phyloP scores from a whole-genome alignment of 164 flowering plant genomes.

The Stephania cephalantha region DNA sequence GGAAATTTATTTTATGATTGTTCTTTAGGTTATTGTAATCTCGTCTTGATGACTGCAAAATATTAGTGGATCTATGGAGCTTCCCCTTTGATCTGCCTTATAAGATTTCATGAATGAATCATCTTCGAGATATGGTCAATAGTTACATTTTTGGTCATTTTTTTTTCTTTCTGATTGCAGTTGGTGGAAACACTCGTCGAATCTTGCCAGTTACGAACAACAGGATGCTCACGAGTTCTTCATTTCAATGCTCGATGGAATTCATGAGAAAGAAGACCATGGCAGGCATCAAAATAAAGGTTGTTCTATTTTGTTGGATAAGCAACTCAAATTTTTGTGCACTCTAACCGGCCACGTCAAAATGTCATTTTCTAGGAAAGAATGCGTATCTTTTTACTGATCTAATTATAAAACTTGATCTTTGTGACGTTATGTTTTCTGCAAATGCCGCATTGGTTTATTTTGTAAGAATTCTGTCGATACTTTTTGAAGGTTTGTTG shows the following conservation, averaged over 20 bases:
- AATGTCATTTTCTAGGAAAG: not conserved
- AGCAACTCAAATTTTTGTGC: too few species aligned
- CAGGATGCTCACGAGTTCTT: conserved; percentile 77
- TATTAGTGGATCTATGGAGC: not conserved
- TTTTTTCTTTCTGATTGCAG: conserved; percentile 28
- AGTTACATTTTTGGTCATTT: conserved; percentile 1
- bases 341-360: not conserved
- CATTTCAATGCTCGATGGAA: conserved; percentile 55
- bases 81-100: not conserved
- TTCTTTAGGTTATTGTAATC: not conserved
- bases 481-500: not conserved
- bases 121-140: not conserved
- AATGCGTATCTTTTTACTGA: not conserved
- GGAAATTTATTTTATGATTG: conserved; percentile 1
- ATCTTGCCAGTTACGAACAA: conserved; percentile 60
- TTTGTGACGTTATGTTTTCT: not conserved
- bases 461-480: not conserved
- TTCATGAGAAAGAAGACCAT: conserved; percentile 53
- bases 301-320: conserved; percentile 5
- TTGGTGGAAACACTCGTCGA: conserved; percentile 69
- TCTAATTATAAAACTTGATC: not conserved
- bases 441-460: not conserved
- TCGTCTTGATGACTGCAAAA: not conserved
- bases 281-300: conserved; percentile 32
- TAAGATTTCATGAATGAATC: not conserved